Evolutionary conservation across 352 stramenopile species (phyloP).

Genomic region (Phytopythium delawarense): DNA sequence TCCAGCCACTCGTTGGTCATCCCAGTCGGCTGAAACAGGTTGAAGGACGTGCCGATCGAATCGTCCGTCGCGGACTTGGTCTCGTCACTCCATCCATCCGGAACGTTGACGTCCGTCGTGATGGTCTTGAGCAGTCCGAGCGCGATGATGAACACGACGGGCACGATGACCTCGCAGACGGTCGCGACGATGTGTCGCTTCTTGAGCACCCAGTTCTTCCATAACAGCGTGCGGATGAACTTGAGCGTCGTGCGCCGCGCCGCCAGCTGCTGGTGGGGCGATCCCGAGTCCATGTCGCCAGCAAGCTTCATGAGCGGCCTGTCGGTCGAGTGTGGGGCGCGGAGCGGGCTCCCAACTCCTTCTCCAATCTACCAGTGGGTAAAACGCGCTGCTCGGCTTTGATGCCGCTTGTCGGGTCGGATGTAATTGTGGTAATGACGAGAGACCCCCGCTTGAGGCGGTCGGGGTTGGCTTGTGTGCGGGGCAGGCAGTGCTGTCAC

Average conservation of each 20-base stretch:
- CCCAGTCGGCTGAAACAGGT: constrained; percentile 20
- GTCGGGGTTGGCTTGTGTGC: too few relatives aligned
- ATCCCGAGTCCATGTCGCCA: too few relatives aligned
- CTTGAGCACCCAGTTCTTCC: constrained; percentile 50
- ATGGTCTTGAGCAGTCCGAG: constrained; percentile 32
- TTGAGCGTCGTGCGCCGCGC: constrained; percentile 1
- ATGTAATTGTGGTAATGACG: too few relatives aligned
- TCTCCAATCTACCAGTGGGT: too few relatives aligned
- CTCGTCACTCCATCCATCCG: constrained; percentile 24
- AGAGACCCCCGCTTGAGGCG: too few relatives aligned
- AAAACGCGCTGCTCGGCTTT: too few relatives aligned
- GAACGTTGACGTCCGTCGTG: constrained; percentile 25
- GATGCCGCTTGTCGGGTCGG: too few relatives aligned
- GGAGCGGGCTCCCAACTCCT: too few relatives aligned
- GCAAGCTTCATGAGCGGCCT: too few relatives aligned
- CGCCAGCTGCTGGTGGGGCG: neutral
- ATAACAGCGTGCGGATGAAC: constrained; percentile 22
- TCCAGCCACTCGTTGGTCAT: constrained; percentile 18
- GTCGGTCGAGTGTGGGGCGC: too few relatives aligned
- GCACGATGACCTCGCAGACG: constrained; percentile 29
- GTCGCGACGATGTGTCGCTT: constrained; percentile 28
- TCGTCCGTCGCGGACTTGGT: constrained; percentile 5
- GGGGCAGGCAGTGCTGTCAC: too few relatives aligned
- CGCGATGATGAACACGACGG: constrained; percentile 36
- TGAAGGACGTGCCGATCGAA: constrained; percentile 22